Percentiles rank a stretch among this genome's conserved stretches.
Conservation (phyloP, 352 stramenopile species). For the Pythium sp. region DNA sequence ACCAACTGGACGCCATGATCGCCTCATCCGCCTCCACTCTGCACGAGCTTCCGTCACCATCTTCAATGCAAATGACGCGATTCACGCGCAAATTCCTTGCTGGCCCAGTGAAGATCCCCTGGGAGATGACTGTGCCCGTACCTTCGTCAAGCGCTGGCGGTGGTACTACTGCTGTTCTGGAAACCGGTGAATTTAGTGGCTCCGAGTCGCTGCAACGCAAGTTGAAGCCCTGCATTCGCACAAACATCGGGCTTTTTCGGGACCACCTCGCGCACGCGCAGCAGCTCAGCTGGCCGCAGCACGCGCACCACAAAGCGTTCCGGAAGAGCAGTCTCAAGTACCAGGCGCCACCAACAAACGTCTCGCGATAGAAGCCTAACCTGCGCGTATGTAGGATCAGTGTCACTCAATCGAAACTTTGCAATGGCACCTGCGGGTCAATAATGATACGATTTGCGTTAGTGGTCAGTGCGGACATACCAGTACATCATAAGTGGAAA, state of each 20-base stretch:
- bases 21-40: neutral
- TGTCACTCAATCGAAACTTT: neutral
- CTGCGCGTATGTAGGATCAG: neutral
- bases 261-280: slow-evolving; percentile 56
- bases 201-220: slow-evolving; percentile 46
- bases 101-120: slow-evolving; percentile 54
- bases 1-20: slow-evolving; percentile 11
- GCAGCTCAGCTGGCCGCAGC: slow-evolving; percentile 51
- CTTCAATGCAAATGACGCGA: slow-evolving; percentile 25
- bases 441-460: neutral
- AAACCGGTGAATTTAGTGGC: slow-evolving; percentile 2
- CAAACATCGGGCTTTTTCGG: slow-evolving; percentile 52
- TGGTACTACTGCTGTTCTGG: slow-evolving; percentile 9
- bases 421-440: neutral
- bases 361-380: slow-evolving; percentile 2
- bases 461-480: neutral
- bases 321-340: slow-evolving; percentile 15
- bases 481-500: neutral
- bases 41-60: slow-evolving; percentile 14
- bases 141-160: neutral
- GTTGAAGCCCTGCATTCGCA: slow-evolving; percentile 56
- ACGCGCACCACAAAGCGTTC: slow-evolving; percentile 30
- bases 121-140: slow-evolving; percentile 64
- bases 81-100: slow-evolving; percentile 48
- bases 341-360: slow-evolving; percentile 1